A percentile compares a stretch with the other conserved stretches of the same genome.
Evolutionary conservation across 441 rosid species (phyloP).

Genomic region (Melastoma candidum): DNA sequence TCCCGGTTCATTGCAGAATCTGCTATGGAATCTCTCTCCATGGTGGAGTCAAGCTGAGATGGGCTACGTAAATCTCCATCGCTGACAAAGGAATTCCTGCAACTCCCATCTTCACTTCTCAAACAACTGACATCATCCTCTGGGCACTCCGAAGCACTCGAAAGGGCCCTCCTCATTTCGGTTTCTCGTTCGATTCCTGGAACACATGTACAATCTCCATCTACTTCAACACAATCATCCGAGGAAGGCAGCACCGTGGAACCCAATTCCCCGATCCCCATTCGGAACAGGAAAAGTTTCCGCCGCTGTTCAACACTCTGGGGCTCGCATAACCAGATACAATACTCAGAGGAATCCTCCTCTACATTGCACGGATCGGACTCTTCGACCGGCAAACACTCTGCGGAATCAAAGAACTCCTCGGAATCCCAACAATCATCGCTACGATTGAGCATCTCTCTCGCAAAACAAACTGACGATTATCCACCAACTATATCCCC

Average conservation of each 20-base stretch:
- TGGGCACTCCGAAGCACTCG: conserved; percentile 18
- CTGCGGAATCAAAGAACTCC: conserved; percentile 61
- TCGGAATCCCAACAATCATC: conserved; percentile 24
- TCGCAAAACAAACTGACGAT: conserved; percentile 11
- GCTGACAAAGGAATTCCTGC: conserved; percentile 26
- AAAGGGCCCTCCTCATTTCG: conserved; percentile 35
- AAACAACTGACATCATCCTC: conserved; percentile 21
- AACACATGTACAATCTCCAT: conserved; percentile 5
- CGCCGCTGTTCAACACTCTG: conserved; percentile 66
- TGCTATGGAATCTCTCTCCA: no score
- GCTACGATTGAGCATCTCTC: conserved; percentile 36
- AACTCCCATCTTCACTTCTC: conserved; percentile 30
- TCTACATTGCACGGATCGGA: conserved; percentile 9
- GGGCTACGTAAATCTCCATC: neutral
- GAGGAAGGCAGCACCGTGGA: neutral
- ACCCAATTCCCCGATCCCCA: conserved; percentile 34
- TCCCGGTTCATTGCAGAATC: no score
- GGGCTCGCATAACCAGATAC: conserved; percentile 56
- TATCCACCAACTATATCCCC: no score
- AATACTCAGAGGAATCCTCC: conserved; percentile 18
- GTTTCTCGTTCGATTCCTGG: conserved; percentile 30
- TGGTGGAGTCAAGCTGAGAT: no score
- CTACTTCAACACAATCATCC: no score
- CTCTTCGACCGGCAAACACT: conserved; percentile 31
- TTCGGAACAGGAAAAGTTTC: conserved; percentile 29